A percentile compares a stretch with the other conserved stretches of the same genome.
These are phyloP conservation scores for Aurifilum marmelostoma DNA, from an alignment of 2,329 filamentous ascomycete species.

Conservation along the genomic window DNA sequence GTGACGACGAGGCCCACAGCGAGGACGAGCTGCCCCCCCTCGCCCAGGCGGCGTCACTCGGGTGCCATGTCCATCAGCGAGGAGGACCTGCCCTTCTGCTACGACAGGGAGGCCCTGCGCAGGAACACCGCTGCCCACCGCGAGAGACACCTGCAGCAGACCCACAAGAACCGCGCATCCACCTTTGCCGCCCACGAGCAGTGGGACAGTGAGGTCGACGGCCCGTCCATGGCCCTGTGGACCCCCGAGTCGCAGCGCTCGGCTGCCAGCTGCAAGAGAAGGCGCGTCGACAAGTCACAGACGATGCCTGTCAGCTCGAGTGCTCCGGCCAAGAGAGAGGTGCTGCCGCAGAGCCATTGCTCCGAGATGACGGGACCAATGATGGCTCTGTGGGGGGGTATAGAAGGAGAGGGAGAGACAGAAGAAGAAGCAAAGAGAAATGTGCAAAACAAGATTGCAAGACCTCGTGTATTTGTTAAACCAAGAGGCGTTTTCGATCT, in stretches of 20 bases:
- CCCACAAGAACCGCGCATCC: background rate
- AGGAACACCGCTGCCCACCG: constrained; percentile 27
- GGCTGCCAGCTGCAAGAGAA: constrained; percentile 16
- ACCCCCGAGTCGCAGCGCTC: constrained; percentile 13
- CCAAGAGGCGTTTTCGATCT: background rate
- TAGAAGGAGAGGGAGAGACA: background rate
- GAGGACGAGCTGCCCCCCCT: constrained; percentile 29
- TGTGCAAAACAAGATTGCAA: background rate
- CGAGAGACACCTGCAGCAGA: constrained; percentile 17
- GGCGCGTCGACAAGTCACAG: constrained; percentile 13
- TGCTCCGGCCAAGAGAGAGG: constrained; percentile 10
- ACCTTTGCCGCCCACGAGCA: constrained; percentile 26
- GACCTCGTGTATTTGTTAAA: background rate
- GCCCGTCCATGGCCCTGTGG: constrained; percentile 26
- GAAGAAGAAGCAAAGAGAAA: background rate
- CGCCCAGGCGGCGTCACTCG: constrained; percentile 27
- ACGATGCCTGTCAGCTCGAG: background rate
- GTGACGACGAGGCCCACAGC: constrained; percentile 27
- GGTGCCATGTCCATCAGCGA: constrained; percentile 30
- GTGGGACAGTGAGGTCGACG: constrained; percentile 28
- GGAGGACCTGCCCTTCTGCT: constrained; percentile 28
- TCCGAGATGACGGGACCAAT: constrained; percentile 25
- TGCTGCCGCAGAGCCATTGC: constrained; percentile 13
- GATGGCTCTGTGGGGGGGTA: constrained; percentile 27
- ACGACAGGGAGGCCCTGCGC: constrained; percentile 27